A percentile compares a stretch with the other conserved stretches of the same genome.
phyloP scores from a whole-genome alignment of 306 rosid species.

The Dryas alaskensis region DNA sequence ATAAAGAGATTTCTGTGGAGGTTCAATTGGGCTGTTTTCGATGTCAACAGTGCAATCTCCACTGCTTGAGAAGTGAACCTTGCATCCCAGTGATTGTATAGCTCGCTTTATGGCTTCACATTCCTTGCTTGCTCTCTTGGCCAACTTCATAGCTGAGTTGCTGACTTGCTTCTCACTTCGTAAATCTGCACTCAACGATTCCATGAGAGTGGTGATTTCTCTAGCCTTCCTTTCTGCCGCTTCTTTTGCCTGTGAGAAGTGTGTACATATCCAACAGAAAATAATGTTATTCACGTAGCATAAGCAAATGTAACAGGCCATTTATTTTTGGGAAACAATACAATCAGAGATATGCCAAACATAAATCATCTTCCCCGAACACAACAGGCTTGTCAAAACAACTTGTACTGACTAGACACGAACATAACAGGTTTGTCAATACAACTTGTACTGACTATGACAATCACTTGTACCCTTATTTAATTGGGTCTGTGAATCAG shows the following conservation, averaged over 20 bases:
- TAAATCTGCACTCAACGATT: conserved; percentile 62
- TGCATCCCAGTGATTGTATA: conserved; percentile 84
- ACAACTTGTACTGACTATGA: neutral
- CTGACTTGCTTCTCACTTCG: conserved; percentile 57
- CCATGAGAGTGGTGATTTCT: conserved; percentile 54
- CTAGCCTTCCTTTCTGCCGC: conserved; percentile 68
- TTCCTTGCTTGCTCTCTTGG: conserved; percentile 65
- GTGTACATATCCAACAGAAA: neutral
- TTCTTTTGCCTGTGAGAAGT: conserved; percentile 71
- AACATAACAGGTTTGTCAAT: neutral
- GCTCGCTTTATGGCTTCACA: conserved; percentile 77
- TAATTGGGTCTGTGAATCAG: neutral
- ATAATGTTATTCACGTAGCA: neutral
- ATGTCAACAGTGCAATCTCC: conserved; percentile 73
- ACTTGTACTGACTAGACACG: neutral
- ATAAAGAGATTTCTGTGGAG: conserved; percentile 28
- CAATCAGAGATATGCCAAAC: neutral
- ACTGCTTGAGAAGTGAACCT: conserved; percentile 57
- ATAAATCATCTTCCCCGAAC: neutral
- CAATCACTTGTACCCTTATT: neutral
- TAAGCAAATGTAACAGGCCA: neutral
- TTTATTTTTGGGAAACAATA: neutral
- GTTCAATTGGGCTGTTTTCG: conserved; percentile 48
- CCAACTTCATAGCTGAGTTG: conserved; percentile 54
- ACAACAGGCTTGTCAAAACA: neutral